Base-by-base conservation (phyloP, 805 yeast species). In the Myxozyma neotropica region DNA sequence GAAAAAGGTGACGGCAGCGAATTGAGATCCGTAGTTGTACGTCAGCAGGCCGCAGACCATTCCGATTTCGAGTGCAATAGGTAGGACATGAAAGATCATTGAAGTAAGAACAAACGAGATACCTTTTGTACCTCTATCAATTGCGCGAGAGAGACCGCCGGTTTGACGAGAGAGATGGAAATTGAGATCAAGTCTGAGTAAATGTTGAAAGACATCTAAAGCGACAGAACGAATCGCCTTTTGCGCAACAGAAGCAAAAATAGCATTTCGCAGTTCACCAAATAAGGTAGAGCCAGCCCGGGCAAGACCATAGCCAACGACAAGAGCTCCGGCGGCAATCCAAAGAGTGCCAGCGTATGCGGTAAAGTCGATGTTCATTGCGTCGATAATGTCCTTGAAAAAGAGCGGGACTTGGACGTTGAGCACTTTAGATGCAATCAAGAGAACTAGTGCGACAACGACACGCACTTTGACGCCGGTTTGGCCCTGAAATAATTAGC, bases 101-200 rank as follows among this genome's bases (percentile, higher is more conserved):
- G 98, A 96, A 38, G 89, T 84, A 48, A 94, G 77, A 4, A 94
- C 97, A 68, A 88, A 92, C 12, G 95, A 86, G 55, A 94, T 93
- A 77, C 99, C 99, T 69, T 94, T 93, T 0, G 98, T 93, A 73
- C 99, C 99, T 65, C 99, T 80, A 70, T 94, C 99, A 69, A 94
- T 94, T 1, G 98, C 98, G 62, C 99, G 79, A 0, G 97, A 93
- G 35, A 94, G 75, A 0, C 97, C 98, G 66, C 99, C 99, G 0
- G 99, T 94, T 73, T 94, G 98, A 67, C 92, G 80, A 10, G 93
- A 81, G 42, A 94, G 75, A 73, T 94, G 99, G 81, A 93, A 94
- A 21, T 89, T 87, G 55, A 92, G 76, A 74, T 94, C 99, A 73
- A 94, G 79, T 68, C 83, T 83, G 73, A 94, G 79, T 53, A 94